Evolutionary conservation across 1,284 basidiomycete genomes (phyloP).

Genomic region (Singerocomus rubriflavus): DNA sequence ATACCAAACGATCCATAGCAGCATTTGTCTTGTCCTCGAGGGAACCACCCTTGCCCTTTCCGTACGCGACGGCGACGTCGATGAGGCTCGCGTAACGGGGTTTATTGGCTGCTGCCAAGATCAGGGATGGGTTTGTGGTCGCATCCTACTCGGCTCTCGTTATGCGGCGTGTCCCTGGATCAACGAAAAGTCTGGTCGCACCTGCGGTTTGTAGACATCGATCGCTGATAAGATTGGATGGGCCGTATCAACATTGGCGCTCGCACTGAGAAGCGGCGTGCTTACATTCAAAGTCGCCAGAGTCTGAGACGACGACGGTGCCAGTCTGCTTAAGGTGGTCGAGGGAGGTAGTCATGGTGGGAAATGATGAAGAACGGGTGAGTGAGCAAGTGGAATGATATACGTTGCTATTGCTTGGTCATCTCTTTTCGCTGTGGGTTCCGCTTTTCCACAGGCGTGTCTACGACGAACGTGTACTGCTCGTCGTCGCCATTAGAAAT

Average conservation of each 20-base stretch:
- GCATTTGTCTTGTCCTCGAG: conserved; percentile 69
- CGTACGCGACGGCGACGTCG: conserved; percentile 79
- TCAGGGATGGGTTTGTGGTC: conserved; percentile 92
- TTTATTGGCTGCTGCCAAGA: conserved; percentile 93
- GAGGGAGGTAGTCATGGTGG: conserved; percentile 82
- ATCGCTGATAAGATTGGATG: conserved; percentile 53
- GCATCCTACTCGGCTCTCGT: conserved; percentile 57
- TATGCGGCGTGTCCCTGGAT: conserved; percentile 3
- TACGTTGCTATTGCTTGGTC: conserved; percentile 25
- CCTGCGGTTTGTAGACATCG: conserved; percentile 91
- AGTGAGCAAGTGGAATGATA: conserved; percentile 11
- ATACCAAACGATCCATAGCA: conserved; percentile 86
- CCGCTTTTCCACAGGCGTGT: conserved; percentile 24
- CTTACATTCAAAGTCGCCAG: conserved; percentile 83
- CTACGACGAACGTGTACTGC: conserved; percentile 19
- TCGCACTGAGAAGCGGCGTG: conserved; percentile 8
- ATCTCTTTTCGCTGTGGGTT: conserved; percentile 1
- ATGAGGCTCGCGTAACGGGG: conserved; percentile 83
- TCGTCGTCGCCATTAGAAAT: conserved; percentile 7
- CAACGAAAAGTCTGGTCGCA: conserved; percentile 26
- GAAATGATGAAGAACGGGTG: conserved; percentile 12
- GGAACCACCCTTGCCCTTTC: conserved; percentile 77
- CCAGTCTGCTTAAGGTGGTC: conserved; percentile 87
- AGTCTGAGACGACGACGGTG: conserved; percentile 94
- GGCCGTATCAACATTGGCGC: conserved; percentile 8